Conservation (phyloP, 768 basidiomycete genomes). For the Trametes punicea region DNA sequence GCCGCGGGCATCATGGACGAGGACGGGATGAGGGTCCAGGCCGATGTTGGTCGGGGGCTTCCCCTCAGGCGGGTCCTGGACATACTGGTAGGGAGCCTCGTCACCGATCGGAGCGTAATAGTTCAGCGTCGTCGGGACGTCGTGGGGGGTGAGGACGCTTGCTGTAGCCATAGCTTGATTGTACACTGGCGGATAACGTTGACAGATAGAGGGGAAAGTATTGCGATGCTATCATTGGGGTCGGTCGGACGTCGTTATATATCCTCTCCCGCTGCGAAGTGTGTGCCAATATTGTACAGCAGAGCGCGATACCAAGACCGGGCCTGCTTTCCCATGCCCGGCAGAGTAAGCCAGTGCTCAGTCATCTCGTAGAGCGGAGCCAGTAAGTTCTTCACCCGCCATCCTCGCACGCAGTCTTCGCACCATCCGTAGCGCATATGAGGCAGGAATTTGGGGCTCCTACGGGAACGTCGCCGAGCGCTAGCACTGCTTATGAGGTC, state of each 20-base stretch:
- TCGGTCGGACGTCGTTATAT: background rate
- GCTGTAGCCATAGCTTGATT: constrained; percentile 23
- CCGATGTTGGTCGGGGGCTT: constrained; percentile 28
- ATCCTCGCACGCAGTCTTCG: background rate
- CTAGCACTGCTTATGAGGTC: background rate
- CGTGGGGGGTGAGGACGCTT: constrained; percentile 27
- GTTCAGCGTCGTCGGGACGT: constrained; percentile 36
- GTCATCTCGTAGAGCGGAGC: constrained; percentile 1
- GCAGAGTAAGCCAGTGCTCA: constrained; percentile 1
- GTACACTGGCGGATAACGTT: background rate
- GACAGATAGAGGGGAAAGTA: background rate
- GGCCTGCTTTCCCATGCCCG: constrained; percentile 14
- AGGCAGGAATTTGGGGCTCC: constrained; percentile 3
- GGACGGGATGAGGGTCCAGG: constrained; percentile 13
- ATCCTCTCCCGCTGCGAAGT: background rate
- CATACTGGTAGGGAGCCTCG: constrained; percentile 34
- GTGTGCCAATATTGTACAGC: background rate
- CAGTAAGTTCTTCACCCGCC: background rate
- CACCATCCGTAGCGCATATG: constrained; percentile 8
- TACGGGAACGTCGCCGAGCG: background rate
- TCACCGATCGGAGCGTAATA: constrained; percentile 27
- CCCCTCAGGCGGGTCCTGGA: constrained; percentile 30
- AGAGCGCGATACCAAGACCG: background rate
- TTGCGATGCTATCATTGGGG: background rate
- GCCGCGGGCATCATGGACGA: constrained; percentile 28